These are phyloP conservation scores for Diversispora epigaea DNA, from an alignment of 192 early-diverging fungal genomes.

Conservation along the genomic window DNA sequence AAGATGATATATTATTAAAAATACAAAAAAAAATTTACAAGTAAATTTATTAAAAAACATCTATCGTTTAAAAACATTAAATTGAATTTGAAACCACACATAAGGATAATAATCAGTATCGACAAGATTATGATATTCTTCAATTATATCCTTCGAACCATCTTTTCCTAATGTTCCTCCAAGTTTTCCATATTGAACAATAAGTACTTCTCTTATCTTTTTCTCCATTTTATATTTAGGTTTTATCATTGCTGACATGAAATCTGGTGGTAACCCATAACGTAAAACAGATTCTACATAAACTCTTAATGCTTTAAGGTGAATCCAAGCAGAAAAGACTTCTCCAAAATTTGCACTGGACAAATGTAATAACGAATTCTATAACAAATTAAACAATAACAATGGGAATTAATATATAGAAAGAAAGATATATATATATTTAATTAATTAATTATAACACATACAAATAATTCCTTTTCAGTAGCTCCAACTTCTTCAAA, in stretches of 20 bases:
- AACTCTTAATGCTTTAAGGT: constrained; percentile 90
- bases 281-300: constrained; percentile 97
- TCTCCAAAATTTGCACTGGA: constrained; percentile 95
- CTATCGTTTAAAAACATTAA: constrained; percentile 41
- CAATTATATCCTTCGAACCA: constrained; percentile 70
- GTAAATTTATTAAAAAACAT: neutral
- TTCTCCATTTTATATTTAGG: constrained; percentile 78
- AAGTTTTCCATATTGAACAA: constrained; percentile 78
- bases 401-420: neutral
- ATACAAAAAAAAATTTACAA: neutral
- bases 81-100: constrained; percentile 73
- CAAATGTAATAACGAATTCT: constrained; percentile 76
- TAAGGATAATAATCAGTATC: constrained; percentile 93
- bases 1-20: neutral
- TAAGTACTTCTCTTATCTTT: constrained; percentile 77
- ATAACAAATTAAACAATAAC: constrained; percentile 21
- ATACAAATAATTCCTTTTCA: constrained; percentile 66
- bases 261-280: constrained; percentile 97
- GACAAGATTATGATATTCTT: constrained; percentile 78
- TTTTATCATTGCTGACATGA: constrained; percentile 72
- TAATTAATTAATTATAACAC: neutral
- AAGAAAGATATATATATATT: neutral
- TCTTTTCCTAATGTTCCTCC: constrained; percentile 65
- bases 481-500: constrained; percentile 52
- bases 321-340: constrained; percentile 88